A percentile compares a stretch with the other conserved stretches of the same genome.
phyloP scores from a whole-genome alignment of 805 yeast genomes.

The Jamesozyma spencerorum region DNA sequence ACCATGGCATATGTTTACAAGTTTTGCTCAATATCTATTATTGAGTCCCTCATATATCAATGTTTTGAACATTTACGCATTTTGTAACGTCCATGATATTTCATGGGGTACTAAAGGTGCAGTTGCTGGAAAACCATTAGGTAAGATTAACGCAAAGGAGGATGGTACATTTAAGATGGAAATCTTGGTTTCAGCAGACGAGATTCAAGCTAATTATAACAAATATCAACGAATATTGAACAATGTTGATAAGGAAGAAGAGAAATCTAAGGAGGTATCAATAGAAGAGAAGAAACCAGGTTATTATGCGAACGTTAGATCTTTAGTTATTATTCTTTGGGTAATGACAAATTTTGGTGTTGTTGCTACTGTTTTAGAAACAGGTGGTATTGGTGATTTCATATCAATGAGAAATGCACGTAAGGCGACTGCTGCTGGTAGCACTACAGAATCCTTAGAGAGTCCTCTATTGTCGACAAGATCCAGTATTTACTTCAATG shows the following conservation, averaged over 20 bases:
- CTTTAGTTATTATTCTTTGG: constrained; percentile 85
- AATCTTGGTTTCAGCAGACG: constrained; percentile 66
- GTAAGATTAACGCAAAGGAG: constrained; percentile 65
- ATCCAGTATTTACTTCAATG: constrained; percentile 64
- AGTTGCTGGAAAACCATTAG: constrained; percentile 56
- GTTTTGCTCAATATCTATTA: constrained; percentile 73
- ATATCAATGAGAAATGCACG: constrained; percentile 15
- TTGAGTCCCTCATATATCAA: constrained; percentile 86
- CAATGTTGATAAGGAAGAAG: constrained; percentile 31
- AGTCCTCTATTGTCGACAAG: constrained; percentile 31
- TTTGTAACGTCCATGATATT: constrained; percentile 91
- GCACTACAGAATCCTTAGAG: constrained; percentile 10
- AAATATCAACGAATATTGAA: constrained; percentile 52
- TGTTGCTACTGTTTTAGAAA: constrained; percentile 72
- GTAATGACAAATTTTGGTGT: constrained; percentile 75
- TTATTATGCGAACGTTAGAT: constrained; percentile 84
- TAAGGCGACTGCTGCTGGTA: constrained; percentile 6
- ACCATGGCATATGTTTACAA: constrained; percentile 88
- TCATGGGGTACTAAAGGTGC: constrained; percentile 97
- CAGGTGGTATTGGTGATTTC: constrained; percentile 61
- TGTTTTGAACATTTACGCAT: constrained; percentile 86
- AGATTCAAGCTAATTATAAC: constrained; percentile 67
- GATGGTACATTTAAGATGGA: constrained; percentile 60
- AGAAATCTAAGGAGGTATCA: constrained; percentile 27
- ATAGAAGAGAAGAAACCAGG: constrained; percentile 55